These are phyloP conservation scores for Psidium friedrichsthalianum DNA, from an alignment of 345 rosid species.

Conservation along the genomic window DNA sequence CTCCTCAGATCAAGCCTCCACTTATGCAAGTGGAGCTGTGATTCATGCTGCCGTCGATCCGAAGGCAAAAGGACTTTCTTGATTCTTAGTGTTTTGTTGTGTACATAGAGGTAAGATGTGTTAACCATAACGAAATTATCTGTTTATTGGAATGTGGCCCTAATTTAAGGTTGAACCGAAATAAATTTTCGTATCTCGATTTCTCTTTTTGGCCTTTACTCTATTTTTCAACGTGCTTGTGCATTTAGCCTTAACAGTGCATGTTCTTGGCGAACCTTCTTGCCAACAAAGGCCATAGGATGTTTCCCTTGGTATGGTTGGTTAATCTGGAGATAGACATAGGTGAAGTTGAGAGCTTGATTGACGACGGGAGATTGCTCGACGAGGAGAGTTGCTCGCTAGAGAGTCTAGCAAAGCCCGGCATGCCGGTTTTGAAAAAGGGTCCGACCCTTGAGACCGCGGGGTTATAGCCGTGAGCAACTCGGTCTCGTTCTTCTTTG, in stretches of 20 bases:
- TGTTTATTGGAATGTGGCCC: too few species aligned
- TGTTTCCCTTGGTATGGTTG: neutral
- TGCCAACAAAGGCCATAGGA: neutral
- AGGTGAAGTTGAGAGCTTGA: neutral
- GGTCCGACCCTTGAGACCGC: neutral
- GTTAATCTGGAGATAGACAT: neutral
- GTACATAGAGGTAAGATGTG: too few species aligned
- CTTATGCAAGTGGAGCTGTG: too few species aligned
- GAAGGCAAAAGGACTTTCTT: too few species aligned
- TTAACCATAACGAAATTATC: too few species aligned
- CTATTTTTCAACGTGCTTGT: too few species aligned
- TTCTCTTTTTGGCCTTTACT: too few species aligned
- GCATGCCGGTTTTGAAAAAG: neutral
- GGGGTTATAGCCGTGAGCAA: neutral
- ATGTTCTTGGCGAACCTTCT: neutral
- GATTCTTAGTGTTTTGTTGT: too few species aligned
- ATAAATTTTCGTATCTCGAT: too few species aligned
- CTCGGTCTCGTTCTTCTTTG: neutral
- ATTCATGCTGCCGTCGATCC: too few species aligned
- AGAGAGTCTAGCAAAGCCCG: neutral
- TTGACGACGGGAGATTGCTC: neutral
- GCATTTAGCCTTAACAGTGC: neutral
- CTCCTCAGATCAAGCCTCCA: neutral
- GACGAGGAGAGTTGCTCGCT: neutral
- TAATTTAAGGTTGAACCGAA: too few species aligned